Evolutionary conservation across 768 basidiomycete genomes (phyloP), one percentile per base, ranked within the genome.

Genomic region (Trametes cingulata): DNA sequence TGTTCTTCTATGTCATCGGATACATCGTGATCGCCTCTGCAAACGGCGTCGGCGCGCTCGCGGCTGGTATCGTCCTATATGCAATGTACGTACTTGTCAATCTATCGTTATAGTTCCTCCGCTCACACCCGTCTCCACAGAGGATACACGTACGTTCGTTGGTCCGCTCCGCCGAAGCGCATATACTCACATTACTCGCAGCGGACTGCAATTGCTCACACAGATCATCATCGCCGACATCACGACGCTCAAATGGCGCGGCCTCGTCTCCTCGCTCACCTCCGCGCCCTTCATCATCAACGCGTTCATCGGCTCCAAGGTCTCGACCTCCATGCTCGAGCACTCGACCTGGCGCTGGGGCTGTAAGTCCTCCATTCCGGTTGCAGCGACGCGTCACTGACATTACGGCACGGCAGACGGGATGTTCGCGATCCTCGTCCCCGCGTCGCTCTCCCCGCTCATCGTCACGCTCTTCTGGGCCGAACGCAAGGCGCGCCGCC

Each of bases 341-440:
- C 73, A 81, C 36, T 56, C 75, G 24, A 81, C 82, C 7, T 88
- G 87, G 87, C 72, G 87, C 70, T 87, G 87, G 87, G 87, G 87
- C 33, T 88, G 84, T 84, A 67, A 52, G 54, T 54, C 10, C 20
- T 9, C 14, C 24, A 46, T 20, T 8, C 36, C 13, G 10, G 6
- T 33, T 10, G 29, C 29, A 27, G 0, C 33, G 0, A 7, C 12
- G 29, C 25, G 12, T 22, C 9, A 25, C 14, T 15, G 17, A 12
- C 10, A 3, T 33, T 0, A 3, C 17, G 42, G n/a, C n/a, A 22
- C 13, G 37, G 14, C 41, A 62, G 64, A 67, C 62, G 71, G 66
- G 48, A 68, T 68, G 65, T 84, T 80, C 49, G 60, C 69, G 36
- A 71, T 71, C 52, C 65, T 69, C 54, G 58, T 68, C 29, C 70